Base-by-base conservation (phyloP, 805 yeast species). In the Candida nonsorbophila region DNA sequence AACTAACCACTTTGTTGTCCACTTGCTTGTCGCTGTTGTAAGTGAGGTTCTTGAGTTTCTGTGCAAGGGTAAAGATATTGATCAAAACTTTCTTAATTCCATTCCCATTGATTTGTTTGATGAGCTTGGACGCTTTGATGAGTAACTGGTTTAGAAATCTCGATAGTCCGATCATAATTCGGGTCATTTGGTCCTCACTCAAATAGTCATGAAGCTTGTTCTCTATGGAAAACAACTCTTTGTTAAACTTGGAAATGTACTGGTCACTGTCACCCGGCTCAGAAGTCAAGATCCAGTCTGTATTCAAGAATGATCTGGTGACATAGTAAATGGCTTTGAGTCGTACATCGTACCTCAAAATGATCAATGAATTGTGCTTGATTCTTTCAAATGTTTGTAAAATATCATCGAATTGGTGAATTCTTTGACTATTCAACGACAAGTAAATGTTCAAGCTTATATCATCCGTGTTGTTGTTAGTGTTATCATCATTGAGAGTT, bases 41-140 rank as follows among this genome's bases (percentile, higher is more conserved):
- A 47, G 73, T 67, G 19, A 80, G 65, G 35, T 72, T 74, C 35
- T 82, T 67, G 32, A 82, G 63, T 70, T 77, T 72, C 48, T 81
- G 88, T 53, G 79, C 86, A 24, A 81, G 53, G 1, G 81, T 77
- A 29, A 75, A 62, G 13, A 82, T 73, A 47, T 81, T 81, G 41
- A 75, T 60, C 34, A 74, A 56, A 36, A 82, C 57, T 40, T 73
- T 69, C 41, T 72, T 69, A 32, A 79, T 62, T 19, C 90, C 88
- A 36, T 69, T 66, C 12, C 56, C 55, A 48, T 78, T 79, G 42
- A 79, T 58, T 27, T 61, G 65, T 13, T 52, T 51, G 6, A 83
- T 60, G 30, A 69, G 53, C 15, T 58, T 58, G 4, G 83, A 69
- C 13, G 77, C 80, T 18, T 51, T 51, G 4, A 82, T 69, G 26